Conservation (phyloP, 768 basidiomycete genomes). For the Mycena pura region DNA sequence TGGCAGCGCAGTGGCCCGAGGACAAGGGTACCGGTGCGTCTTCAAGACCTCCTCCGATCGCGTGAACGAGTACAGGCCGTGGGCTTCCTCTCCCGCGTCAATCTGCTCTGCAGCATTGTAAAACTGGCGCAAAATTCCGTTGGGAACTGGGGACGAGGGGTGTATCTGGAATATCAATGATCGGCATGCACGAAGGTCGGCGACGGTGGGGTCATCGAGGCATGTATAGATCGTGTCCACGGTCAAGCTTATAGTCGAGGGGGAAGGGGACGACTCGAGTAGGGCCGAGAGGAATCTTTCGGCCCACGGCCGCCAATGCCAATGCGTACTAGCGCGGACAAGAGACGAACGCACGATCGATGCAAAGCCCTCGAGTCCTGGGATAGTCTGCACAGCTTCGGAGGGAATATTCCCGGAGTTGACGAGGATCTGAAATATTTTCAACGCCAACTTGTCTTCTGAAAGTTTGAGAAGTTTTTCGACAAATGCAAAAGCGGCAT, state of each 20-base stretch:
- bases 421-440: slow-evolving; percentile 57
- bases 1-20: slow-evolving; percentile 49
- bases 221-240: slow-evolving; percentile 53
- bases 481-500: slow-evolving; percentile 50
- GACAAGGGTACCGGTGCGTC: slow-evolving; percentile 55
- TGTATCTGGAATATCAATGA: slow-evolving; percentile 50
- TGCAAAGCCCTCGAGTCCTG: slow-evolving; percentile 46
- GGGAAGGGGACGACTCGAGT: slow-evolving; percentile 25
- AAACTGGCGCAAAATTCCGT: slow-evolving; percentile 51
- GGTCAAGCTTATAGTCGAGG: slow-evolving; percentile 41
- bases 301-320: slow-evolving; percentile 58
- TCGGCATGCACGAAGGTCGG: slow-evolving; percentile 47
- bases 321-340: slow-evolving; percentile 58
- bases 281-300: slow-evolving; percentile 43
- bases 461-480: slow-evolving; percentile 46
- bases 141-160: slow-evolving; percentile 45
- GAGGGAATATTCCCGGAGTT: slow-evolving; percentile 51
- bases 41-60: slow-evolving; percentile 40
- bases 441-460: slow-evolving; percentile 45
- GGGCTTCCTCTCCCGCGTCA: slow-evolving; percentile 42
- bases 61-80: slow-evolving; percentile 54
- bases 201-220: slow-evolving; percentile 41
- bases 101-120: slow-evolving; percentile 47
- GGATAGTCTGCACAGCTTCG: slow-evolving; percentile 49
- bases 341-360: slow-evolving; percentile 57